Percentiles rank a stretch among this genome's conserved stretches.
These are phyloP conservation scores for Tetrapyrgos nigripes DNA, from an alignment of 1,284 basidiomycete genomes.

Conservation along the genomic window DNA sequence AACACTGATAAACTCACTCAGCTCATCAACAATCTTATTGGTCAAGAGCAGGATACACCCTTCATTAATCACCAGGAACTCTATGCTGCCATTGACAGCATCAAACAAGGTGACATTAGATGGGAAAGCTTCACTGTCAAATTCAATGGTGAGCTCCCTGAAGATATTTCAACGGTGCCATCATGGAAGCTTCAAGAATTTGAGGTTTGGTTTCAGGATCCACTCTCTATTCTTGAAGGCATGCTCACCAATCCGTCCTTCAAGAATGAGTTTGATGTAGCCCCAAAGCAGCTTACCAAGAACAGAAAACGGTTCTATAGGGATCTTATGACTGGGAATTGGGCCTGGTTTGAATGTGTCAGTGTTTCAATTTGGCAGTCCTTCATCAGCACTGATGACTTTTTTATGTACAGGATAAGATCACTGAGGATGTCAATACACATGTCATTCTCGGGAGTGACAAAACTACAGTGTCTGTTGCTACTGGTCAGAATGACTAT, in stretches of 20 bases:
- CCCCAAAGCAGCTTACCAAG: slow-evolving; percentile 15
- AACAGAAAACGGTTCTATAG: slow-evolving; percentile 15
- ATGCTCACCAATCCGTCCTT: slow-evolving; percentile 31
- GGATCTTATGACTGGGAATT: slow-evolving; percentile 26
- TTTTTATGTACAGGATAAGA: slow-evolving; percentile 21
- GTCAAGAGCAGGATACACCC: no score
- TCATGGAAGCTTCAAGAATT: slow-evolving; percentile 26
- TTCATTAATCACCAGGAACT: slow-evolving; percentile 28
- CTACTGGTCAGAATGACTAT: slow-evolving; percentile 38
- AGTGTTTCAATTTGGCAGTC: background rate
- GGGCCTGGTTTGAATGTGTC: slow-evolving; percentile 26
- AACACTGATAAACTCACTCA: no score
- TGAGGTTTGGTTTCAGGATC: slow-evolving; percentile 26
- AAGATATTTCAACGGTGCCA: slow-evolving; percentile 2
- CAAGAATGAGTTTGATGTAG: slow-evolving; percentile 24
- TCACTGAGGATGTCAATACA: slow-evolving; percentile 20
- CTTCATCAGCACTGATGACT: no score
- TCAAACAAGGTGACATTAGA: slow-evolving; percentile 22
- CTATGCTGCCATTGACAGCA: slow-evolving; percentile 25
- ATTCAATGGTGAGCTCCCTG: slow-evolving; percentile 17
- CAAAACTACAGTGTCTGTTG: slow-evolving; percentile 43
- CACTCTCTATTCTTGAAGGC: slow-evolving; percentile 18
- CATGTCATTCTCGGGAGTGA: slow-evolving; percentile 40
- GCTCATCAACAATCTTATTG: no score
- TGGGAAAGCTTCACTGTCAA: slow-evolving; percentile 26